Percentiles rank a stretch among this genome's conserved stretches.
Evolutionary conservation across 768 basidiomycete species (phyloP).

Genomic region (Boletus pseudo-olivaceus): DNA sequence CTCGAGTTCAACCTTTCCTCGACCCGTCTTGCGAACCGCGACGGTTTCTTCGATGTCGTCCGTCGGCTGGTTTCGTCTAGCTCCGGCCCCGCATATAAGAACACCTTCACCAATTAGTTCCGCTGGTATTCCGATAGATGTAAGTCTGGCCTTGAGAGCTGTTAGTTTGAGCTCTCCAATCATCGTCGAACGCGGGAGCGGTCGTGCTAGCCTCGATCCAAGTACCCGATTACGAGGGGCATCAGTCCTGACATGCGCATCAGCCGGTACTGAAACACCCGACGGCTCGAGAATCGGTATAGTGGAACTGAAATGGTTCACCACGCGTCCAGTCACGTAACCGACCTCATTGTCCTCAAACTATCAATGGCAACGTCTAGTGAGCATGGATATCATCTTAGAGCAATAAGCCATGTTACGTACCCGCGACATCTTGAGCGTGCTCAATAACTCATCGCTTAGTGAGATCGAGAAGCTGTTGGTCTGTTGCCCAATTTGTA

Average conservation of each 20-base stretch:
- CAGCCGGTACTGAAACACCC: slow-evolving; percentile 30
- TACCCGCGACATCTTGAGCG: slow-evolving; percentile 84
- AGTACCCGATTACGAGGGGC: slow-evolving; percentile 42
- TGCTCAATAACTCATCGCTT: slow-evolving; percentile 79
- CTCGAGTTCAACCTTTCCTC: slow-evolving; percentile 85
- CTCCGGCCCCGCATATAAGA: slow-evolving; percentile 75
- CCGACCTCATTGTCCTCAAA: slow-evolving; percentile 98
- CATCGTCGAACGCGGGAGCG: slow-evolving; percentile 87
- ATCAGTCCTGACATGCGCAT: slow-evolving; percentile 22
- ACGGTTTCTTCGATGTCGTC: slow-evolving; percentile 64
- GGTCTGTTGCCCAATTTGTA: slow-evolving; percentile 94
- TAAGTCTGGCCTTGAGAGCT: slow-evolving; percentile 76
- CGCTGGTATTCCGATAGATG: slow-evolving; percentile 74
- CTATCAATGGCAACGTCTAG: slow-evolving; percentile 36
- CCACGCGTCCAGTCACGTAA: slow-evolving; percentile 85
- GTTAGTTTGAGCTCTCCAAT: slow-evolving; percentile 96
- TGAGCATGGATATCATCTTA: slow-evolving; percentile 2
- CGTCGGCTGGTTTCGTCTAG: slow-evolving; percentile 38
- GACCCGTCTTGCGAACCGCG: slow-evolving; percentile 82
- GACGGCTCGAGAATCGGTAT: slow-evolving; percentile 84
- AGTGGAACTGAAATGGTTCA: slow-evolving; percentile 79
- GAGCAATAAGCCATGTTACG: slow-evolving; percentile 26
- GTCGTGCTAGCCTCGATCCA: slow-evolving; percentile 61
- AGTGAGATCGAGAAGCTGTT: slow-evolving; percentile 93
- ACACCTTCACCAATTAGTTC: slow-evolving; percentile 98